Evolutionary conservation across 2,329 filamentous ascomycete genomes (phyloP), one percentile per base, ranked within the genome.

Genomic region (Colletotrichum lini): DNA sequence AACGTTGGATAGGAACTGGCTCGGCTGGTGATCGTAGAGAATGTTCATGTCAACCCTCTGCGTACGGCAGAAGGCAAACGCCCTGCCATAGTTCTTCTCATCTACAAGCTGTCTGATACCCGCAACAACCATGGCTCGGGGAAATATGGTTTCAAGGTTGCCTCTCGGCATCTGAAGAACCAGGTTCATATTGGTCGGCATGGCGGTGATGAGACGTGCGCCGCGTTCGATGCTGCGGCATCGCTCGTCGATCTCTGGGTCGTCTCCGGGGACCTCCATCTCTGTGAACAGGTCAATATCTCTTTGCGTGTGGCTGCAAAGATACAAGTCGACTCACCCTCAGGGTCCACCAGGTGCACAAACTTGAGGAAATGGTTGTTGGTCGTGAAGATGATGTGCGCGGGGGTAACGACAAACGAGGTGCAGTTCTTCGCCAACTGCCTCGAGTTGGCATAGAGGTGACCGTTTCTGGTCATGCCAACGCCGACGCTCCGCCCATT

Each of bases 21-120:
- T 87, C 0, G 96, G 94, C n/a, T 91, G 91, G 81, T 98, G 94
- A 78, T 99, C 96, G 78, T 97, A 96, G 2, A 99, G 85, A 72
- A 99, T 96, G 78, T 99, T 99, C 93, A 98, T 95, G 78, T 99
- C 96, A 0, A 99, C 96, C 75, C 97, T 90, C 79, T 99, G 97
- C 26, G 92, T 96, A 61, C 96, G 91, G 79, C 96, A 98, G 73
- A 94, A 92, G 26, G 93, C 85, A 79, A 98, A 99, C 0, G 96
- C 96, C 62, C 89, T 90, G 59, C 88, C 90, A 78, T 98, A 99
- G 76, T 96, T 90, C 79, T 93, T 93, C 42, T 89, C 85, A 65
- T 95, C 92, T 62, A 99, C 94, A 62, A 93, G 90, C 60, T 90
- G 89, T 58, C 96, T 90, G 67, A 99, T 97, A 35, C 95, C 95